Evolutionary conservation across 305 asterid species (phyloP).

Genomic region (Stenogyne calaminthoides): DNA sequence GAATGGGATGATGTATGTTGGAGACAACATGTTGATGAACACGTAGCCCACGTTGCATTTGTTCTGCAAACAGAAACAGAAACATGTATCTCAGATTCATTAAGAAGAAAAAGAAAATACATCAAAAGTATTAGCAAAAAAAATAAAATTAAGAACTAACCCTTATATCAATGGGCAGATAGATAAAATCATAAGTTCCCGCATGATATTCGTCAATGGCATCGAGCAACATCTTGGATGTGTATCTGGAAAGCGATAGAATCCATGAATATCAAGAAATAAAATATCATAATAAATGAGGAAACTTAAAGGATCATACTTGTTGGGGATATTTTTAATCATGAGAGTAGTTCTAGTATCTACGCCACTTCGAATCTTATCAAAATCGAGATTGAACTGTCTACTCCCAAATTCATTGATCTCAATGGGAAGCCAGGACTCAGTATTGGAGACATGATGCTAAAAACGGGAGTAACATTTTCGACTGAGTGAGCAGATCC

Average conservation of each 20-base stretch:
- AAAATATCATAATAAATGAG: conserved; percentile 16
- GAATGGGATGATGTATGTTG: conserved; percentile 58
- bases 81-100: neutral
- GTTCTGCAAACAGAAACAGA: conserved; percentile 51
- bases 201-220: conserved; percentile 62
- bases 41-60: conserved; percentile 90
- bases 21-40: conserved; percentile 74
- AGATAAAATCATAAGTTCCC: conserved; percentile 78
- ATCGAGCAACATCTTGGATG: conserved; percentile 78
- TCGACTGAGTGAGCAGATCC: conserved; percentile 65
- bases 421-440: conserved; percentile 47
- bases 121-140: neutral
- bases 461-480: conserved; percentile 49
- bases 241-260: conserved; percentile 51
- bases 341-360: conserved; percentile 75
- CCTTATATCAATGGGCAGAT: conserved; percentile 87
- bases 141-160: conserved; percentile 29
- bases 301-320: conserved; percentile 38
- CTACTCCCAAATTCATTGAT: conserved; percentile 40
- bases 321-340: conserved; percentile 84
- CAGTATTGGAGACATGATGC: conserved; percentile 42
- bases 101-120: neutral
- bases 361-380: conserved; percentile 57
- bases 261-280: conserved; percentile 12
- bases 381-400: conserved; percentile 61